A percentile compares a stretch with the other conserved stretches of the same genome.
Conservation (phyloP, 208 protist genomes). For the Leishmania aethiopica region DNA sequence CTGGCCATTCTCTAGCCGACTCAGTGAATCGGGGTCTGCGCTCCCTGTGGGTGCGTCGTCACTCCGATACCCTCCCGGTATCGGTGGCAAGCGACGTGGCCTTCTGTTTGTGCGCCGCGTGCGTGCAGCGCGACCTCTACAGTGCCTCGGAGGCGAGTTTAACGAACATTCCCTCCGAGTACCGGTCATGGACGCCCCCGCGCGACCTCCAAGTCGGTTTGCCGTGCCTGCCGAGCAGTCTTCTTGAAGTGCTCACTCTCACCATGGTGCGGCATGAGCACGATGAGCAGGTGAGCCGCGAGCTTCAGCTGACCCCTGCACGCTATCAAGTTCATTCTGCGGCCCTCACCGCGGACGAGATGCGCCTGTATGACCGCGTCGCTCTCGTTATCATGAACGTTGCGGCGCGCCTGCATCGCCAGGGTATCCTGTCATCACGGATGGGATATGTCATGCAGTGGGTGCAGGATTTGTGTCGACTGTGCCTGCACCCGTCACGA, state of each 20-base stretch:
- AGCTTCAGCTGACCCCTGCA: constrained; percentile 37
- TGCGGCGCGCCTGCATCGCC: constrained; percentile 29
- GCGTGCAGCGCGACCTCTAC: constrained; percentile 16
- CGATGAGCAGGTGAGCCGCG: constrained; percentile 31
- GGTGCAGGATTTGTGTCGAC: constrained; percentile 47
- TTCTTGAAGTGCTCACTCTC: constrained; percentile 28
- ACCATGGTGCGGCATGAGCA: constrained; percentile 56
- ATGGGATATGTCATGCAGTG: constrained; percentile 46
- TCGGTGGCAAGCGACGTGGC: background rate
- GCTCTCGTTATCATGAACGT: constrained; percentile 29
- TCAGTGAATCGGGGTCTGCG: background rate
- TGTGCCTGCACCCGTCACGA: constrained; percentile 40
- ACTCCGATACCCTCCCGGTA: background rate
- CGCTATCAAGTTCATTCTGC: constrained; percentile 14
- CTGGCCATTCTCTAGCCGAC: background rate
- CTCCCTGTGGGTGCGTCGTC: constrained; percentile 2
- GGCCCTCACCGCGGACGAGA: constrained; percentile 32
- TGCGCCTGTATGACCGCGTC: constrained; percentile 38
- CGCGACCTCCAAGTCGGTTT: background rate
- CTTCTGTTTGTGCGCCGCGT: constrained; percentile 18
- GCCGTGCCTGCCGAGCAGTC: constrained; percentile 15
- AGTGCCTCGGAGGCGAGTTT: background rate
- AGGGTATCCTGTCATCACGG: constrained; percentile 36
- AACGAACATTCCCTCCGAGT: constrained; percentile 1
- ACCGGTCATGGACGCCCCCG: background rate